Base-by-base conservation (phyloP, 345 rosid species). In the Carallia brachiata region DNA sequence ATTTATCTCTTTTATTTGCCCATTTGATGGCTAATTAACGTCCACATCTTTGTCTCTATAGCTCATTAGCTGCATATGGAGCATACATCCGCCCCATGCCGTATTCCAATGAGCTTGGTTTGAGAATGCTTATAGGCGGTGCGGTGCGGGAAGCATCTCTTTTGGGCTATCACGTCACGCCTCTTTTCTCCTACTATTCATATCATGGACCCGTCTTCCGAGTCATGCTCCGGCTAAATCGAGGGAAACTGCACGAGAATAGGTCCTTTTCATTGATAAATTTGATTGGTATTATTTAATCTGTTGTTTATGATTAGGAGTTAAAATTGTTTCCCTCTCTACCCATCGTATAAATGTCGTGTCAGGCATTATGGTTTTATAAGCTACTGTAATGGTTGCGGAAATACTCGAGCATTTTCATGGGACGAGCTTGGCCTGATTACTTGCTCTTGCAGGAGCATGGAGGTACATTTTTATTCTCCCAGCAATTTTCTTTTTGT, bases 11-110 rank as follows among this genome's bases (percentile, higher is more conserved):
- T 10, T 13, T 2, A 10, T 44, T 12, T 13, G 50, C 12, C 50
- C 50, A 12, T 44, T 10, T 44, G 50, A 44, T 56, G 31, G 28
- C 15, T 55, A 4, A 31, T 34, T 8, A 48, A 40, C 50, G 10
- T 39, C 28, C 39, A 7, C 66, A 32, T 65, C 2, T 70, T 69
- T 63, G 48, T 73, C 57, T 75, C 34, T 61, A 15, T 77, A 89
- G 98, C 77, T 84, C 97, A 13, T 82, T 94, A 82, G 94, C 91
- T 73, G 86, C 95, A 16, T 87, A 79, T 75, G 98, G 98, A 74
- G 93, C 97, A 50, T 91, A 84, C 77, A 82, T 94, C 62, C 81
- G 82, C 28, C 98, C 98, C 16, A 79, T 89, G 94, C 98, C 98
- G n/a, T 89, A 79, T 79, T 83, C 90, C 31, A 94, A 89, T 81